Conservation (phyloP, 768 basidiomycete species). For the Cantharellus cinnabarinus region DNA sequence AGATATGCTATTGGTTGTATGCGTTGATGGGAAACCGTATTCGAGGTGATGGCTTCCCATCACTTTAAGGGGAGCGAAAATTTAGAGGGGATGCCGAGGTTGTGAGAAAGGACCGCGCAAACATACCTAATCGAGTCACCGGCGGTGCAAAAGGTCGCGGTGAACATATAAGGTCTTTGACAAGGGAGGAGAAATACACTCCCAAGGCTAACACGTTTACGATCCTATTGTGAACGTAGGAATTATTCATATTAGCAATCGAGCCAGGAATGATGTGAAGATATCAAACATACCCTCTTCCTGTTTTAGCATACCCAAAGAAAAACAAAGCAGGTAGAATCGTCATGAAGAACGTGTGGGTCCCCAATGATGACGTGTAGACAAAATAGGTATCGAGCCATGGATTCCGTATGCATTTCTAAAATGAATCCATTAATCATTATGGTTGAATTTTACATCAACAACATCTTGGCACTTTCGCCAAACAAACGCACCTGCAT, state of each 20-base stretch:
- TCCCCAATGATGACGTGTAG: constrained; percentile 58
- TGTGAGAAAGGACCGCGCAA: neutral
- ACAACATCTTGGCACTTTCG: neutral
- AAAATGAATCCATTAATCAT: neutral
- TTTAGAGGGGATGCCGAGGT: constrained; percentile 1
- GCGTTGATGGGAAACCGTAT: constrained; percentile 92
- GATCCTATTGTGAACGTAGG: constrained; percentile 23
- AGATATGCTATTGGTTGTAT: constrained; percentile 78
- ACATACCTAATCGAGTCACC: constrained; percentile 69
- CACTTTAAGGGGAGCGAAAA: constrained; percentile 21
- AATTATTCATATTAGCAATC: too few relatives aligned
- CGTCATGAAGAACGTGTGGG: constrained; percentile 88
- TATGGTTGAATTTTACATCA: constrained; percentile 5
- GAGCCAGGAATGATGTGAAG: neutral
- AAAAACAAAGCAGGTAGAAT: constrained; percentile 73
- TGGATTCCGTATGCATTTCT: constrained; percentile 36
- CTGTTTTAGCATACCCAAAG: constrained; percentile 58
- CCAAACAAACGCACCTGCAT: constrained; percentile 35
- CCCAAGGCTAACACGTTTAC: constrained; percentile 53
- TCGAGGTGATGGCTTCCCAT: constrained; percentile 68
- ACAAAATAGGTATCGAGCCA: constrained; percentile 69
- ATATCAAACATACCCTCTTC: constrained; percentile 33
- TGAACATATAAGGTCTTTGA: constrained; percentile 79
- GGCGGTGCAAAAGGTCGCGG: constrained; percentile 84
- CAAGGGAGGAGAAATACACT: constrained; percentile 68